Evolutionary conservation across 1,284 basidiomycete genomes (phyloP), one percentile per base, ranked within the genome.

Genomic region (Malassezia sp.): DNA sequence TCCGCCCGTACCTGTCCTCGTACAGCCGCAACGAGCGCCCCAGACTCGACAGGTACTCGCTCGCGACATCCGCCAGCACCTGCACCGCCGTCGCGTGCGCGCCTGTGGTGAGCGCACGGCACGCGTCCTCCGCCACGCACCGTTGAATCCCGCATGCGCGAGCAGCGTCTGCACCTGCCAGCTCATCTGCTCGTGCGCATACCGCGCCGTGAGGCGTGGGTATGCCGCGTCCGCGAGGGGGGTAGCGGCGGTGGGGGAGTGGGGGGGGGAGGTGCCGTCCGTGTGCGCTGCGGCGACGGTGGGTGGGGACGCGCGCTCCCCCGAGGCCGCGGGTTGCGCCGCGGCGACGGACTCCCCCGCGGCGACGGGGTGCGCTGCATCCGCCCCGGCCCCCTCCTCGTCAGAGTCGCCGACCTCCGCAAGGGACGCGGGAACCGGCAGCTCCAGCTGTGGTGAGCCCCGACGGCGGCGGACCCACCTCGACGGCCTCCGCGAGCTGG

Each of bases 1-100:
- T 77, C 33, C 77, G 73, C 0, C 78, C 78, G 71, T 85, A 85
- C 57, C 83, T 84, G 69, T 96, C 91, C 18, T 78, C 74, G 51
- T 89, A 74, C 60, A 83, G 82, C 34, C 82, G 77, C 43, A 95
- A 78, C 10, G 87, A 91, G 37, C 82, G 77, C 2, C 90, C 91
- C 27, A 96, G 77, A 61, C 88, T 91, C 31, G 78, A 72, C 1
- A 96, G 63, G 70, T 86, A 93, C 60, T 91, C 85, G 0, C 80
- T 76, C 0, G 82, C 77, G 3, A 91, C 81, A 37, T 82, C 77
- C 0, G 82, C 77, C n/a, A 96, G 72, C 12, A 89, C 81, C 55
- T 88, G 83, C 31, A 93, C 70, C 0, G 89, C 79, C 9, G 76
- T 38, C 11, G 44, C 12, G 12, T 59, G 22, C 36, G 55, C 11